Evolutionary conservation across 2,329 filamentous ascomycete species (phyloP), one percentile per base, ranked within the genome.

Genomic region (Berkeleyomyces basicola): DNA sequence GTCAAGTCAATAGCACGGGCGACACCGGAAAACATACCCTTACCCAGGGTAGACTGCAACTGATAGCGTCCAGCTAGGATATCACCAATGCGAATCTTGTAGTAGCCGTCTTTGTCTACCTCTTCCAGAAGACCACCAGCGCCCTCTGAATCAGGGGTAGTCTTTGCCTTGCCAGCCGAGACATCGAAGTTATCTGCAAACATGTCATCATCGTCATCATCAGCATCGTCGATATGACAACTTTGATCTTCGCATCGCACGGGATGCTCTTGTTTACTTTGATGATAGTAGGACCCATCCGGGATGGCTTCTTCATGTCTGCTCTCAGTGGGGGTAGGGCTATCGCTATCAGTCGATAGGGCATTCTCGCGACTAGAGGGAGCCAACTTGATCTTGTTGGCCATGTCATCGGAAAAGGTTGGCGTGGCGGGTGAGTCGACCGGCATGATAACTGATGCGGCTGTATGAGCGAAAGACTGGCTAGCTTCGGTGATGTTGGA

Each of bases 1-100:
- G 82, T 83, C 31, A 86, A 81, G 72, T 96, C 91, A 66, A 83
- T 80, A 31, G 93, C 93, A 67, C 90, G 85, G 61, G 93, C 90
- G n/a, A 99, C 93, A 7, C 90, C 90, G 0, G 93, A 95, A 72
- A 96, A 99, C 81, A 96, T 96, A 68, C 93, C 93, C 73, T 89
- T 90, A 66, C 93, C 93, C 31, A 99, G 79, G 61, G 86, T 86
- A 64, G 91, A 84, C 71, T 92, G 87, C 40, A 99, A 84, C 71
- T 93, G 88, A 72, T 97, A 97, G 42, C 90, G 87, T 39, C 85
- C 85, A 68, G 95, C 88, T 66, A 99, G 79, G 60, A 97, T 77
- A 76, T 99, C 93, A 70, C 92, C 91, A 47, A 90, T 84, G 63
- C 95, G 90, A 64, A 96, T 85, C 73, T 93, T 95, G 78, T 97